These are phyloP conservation scores for Clavispora fructus DNA, from an alignment of 805 yeast species.

Conservation along the genomic window DNA sequence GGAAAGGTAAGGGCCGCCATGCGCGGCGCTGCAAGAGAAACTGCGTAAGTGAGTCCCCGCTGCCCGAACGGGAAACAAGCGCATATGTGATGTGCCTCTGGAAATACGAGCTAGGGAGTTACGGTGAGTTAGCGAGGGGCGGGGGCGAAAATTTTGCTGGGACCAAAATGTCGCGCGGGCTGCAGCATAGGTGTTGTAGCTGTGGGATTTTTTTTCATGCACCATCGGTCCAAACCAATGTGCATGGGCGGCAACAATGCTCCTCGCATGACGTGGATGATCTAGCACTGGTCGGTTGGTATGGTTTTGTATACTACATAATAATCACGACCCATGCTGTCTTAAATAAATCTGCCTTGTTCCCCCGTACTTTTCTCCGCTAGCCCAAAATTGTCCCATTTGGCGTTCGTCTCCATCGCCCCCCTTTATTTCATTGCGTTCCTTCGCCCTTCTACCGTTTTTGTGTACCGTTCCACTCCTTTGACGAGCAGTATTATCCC, in stretches of 20 bases:
- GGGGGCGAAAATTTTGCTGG: not conserved
- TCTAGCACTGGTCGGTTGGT: not conserved
- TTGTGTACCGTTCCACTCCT: not conserved
- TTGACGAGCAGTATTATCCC: not conserved
- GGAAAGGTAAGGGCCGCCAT: not conserved
- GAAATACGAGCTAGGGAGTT: not conserved
- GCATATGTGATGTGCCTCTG: not conserved
- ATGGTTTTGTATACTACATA: not conserved
- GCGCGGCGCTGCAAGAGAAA: not conserved
- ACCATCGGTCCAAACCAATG: not conserved
- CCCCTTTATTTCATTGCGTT: not conserved
- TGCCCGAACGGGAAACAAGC: not conserved
- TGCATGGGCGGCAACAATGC: not conserved
- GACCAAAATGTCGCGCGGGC: not conserved
- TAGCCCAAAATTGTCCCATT: not conserved
- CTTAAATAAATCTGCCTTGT: not conserved
- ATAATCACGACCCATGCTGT: not conserved
- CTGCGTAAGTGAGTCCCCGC: not conserved
- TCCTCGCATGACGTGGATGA: not conserved
- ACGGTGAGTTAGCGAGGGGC: not conserved
- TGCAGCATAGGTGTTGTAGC: not conserved
- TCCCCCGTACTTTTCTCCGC: slow-evolving; percentile 1
- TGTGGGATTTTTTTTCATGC: not conserved
- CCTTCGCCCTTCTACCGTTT: not conserved
- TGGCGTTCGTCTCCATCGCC: not conserved